phyloP scores from a whole-genome alignment of 2,329 filamentous ascomycete species.

The Colletotrichum sidae region DNA sequence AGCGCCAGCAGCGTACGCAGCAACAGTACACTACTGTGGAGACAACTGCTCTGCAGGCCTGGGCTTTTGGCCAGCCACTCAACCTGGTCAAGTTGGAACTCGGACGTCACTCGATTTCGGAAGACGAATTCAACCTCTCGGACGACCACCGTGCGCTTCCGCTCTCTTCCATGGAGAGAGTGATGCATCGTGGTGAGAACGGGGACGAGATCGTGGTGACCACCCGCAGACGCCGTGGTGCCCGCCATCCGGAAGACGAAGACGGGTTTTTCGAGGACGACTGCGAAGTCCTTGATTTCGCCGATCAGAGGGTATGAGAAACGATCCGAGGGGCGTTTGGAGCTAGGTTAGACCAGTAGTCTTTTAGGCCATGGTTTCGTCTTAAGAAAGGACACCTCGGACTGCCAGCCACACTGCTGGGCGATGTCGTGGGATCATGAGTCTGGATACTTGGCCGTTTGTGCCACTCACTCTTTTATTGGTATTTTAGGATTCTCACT shows the following conservation, averaged over 20 bases:
- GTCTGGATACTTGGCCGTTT: slow-evolving; percentile 21
- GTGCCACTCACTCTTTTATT: slow-evolving; percentile 37
- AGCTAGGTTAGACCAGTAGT: slow-evolving; percentile 30
- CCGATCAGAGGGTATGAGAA: slow-evolving; percentile 72
- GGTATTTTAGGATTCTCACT: slow-evolving; percentile 28
- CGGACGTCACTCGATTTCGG: slow-evolving; percentile 57
- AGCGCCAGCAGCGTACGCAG: slow-evolving; percentile 46
- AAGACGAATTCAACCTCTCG: slow-evolving; percentile 65
- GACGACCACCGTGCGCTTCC: slow-evolving; percentile 71
- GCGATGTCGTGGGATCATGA: slow-evolving; percentile 22
- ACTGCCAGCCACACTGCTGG: slow-evolving; percentile 5
- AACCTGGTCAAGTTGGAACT: slow-evolving; percentile 63
- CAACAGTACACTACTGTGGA: slow-evolving; percentile 36
- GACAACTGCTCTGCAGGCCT: slow-evolving; percentile 43
- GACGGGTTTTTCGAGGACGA: slow-evolving; percentile 93
- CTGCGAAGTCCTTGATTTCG: slow-evolving; percentile 91
- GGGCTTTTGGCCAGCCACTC: slow-evolving; percentile 72
- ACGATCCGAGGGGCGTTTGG: slow-evolving; percentile 37
- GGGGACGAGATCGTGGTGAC: slow-evolving; percentile 86
- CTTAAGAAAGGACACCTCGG: neutral
- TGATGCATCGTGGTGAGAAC: slow-evolving; percentile 68
- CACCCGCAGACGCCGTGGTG: slow-evolving; percentile 74
- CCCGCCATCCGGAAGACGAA: slow-evolving; percentile 66
- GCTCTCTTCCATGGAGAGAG: slow-evolving; percentile 72
- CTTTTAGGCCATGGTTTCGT: slow-evolving; percentile 27